Evolutionary conservation across 306 rosid genomes (phyloP).

Genomic region (Prunus armeniaca): DNA sequence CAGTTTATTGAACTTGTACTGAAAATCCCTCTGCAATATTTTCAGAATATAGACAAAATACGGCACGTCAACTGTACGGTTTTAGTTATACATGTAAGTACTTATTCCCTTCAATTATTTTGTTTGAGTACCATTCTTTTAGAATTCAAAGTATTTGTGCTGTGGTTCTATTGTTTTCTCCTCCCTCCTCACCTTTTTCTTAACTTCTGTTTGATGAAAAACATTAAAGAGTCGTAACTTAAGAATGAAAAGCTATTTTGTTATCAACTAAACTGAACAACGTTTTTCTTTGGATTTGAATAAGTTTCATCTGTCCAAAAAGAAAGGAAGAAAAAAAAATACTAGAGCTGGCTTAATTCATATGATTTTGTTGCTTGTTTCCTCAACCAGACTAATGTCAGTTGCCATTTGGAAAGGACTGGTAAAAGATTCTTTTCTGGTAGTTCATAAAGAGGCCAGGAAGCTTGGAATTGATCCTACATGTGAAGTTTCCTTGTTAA

Average conservation of each 20-base stretch:
- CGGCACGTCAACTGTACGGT: conserved; percentile 78
- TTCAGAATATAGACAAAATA: conserved; percentile 95
- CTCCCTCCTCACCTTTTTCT: background rate
- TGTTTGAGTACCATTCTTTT: background rate
- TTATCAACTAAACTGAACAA: background rate
- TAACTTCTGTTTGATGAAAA: background rate
- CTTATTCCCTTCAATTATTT: conserved; percentile 16
- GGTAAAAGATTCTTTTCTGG: too few species aligned
- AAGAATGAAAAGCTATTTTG: background rate
- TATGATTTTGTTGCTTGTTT: too few species aligned
- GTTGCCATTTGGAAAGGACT: too few species aligned
- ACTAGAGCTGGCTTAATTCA: too few species aligned
- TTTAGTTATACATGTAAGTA: conserved; percentile 91
- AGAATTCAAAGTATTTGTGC: background rate
- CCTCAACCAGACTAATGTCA: too few species aligned
- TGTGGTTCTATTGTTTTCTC: background rate
- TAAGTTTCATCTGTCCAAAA: background rate
- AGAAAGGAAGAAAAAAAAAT: too few species aligned
- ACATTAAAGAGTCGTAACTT: background rate
- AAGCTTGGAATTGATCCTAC: too few species aligned
- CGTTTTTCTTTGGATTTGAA: background rate
- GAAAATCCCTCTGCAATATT: conserved; percentile 26
- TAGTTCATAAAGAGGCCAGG: too few species aligned
- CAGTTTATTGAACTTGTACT: conserved; percentile 20
- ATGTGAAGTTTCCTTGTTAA: too few species aligned